Conservation (phyloP, 805 yeast species). For the Yarrowia bubula region DNA sequence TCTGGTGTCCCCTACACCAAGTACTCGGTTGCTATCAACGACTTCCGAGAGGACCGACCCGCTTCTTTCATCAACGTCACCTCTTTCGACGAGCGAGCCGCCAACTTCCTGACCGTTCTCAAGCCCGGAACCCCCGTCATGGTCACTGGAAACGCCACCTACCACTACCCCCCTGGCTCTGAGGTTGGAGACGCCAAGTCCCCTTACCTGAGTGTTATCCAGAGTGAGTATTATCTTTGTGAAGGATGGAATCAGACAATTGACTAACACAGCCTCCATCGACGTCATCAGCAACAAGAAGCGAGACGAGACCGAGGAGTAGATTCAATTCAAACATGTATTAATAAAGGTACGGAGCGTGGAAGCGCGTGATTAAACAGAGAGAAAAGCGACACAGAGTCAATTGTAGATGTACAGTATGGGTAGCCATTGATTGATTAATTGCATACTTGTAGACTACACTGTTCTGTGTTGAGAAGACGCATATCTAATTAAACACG, state of each 20-base stretch:
- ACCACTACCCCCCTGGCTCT: constrained; percentile 13
- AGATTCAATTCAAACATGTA: neutral
- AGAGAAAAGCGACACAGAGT: neutral
- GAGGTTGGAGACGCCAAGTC: constrained; percentile 9
- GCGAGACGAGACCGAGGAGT: constrained; percentile 12
- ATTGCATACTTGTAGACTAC: no score
- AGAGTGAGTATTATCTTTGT: constrained; percentile 8
- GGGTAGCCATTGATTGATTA: no score
- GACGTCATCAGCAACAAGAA: constrained; percentile 18
- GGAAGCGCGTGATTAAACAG: neutral
- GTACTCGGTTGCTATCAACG: constrained; percentile 25
- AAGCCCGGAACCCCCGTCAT: constrained; percentile 22
- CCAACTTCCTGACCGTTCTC: neutral
- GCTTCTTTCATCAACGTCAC: constrained; percentile 6
- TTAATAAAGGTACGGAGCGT: neutral
- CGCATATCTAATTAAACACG: no score
- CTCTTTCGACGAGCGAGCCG: constrained; percentile 9
- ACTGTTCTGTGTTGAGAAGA: no score
- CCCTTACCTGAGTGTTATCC: constrained; percentile 7
- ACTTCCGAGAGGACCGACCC: constrained; percentile 23
- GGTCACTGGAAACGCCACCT: constrained; percentile 17
- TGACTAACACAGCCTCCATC: constrained; percentile 25
- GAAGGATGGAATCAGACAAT: neutral
- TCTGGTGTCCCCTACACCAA: neutral
- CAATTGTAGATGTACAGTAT: no score